Evolutionary conservation across 2,329 filamentous ascomycete genomes (phyloP).

Genomic region (Sordariomycetes sp.): DNA sequence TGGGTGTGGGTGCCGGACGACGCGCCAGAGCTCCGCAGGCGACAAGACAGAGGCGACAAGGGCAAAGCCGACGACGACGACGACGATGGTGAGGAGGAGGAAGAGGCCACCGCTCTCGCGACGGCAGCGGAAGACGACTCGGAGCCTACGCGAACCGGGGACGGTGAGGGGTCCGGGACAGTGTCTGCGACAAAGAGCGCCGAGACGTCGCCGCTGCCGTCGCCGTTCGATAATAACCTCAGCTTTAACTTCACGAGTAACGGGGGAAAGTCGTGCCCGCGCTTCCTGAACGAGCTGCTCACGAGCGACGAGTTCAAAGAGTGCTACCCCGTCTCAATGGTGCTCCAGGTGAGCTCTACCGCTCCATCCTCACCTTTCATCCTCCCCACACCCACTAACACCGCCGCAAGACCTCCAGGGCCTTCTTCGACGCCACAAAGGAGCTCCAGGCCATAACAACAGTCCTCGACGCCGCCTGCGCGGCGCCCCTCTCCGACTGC

Average conservation of each 20-base stretch:
- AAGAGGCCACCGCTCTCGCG: not conserved
- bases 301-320: conserved; percentile 50
- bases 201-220: conserved; percentile 34
- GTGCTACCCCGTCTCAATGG: conserved; percentile 74
- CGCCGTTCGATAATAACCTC: conserved; percentile 53
- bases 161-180: not conserved
- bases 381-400: not conserved
- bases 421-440: conserved; percentile 70
- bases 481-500: conserved; percentile 53
- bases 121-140: not conserved
- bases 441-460: conserved; percentile 60
- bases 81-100: not conserved
- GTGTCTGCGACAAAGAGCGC: conserved; percentile 13
- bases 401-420: conserved; percentile 59
- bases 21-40: conserved; percentile 10
- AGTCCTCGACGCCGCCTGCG: conserved; percentile 68
- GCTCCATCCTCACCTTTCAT: not conserved
- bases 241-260: conserved; percentile 45
- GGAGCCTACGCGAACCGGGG: conserved; percentile 5
- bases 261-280: conserved; percentile 40
- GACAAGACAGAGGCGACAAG: conserved; percentile 11
- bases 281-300: conserved; percentile 57
- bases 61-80: conserved; percentile 6
- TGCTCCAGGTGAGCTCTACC: conserved; percentile 50
- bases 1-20: conserved; percentile 9